Evolutionary conservation across 176 grass and related monocot species (phyloP), one percentile per base, ranked within the genome.

Genomic region (Oryza brachyantha): DNA sequence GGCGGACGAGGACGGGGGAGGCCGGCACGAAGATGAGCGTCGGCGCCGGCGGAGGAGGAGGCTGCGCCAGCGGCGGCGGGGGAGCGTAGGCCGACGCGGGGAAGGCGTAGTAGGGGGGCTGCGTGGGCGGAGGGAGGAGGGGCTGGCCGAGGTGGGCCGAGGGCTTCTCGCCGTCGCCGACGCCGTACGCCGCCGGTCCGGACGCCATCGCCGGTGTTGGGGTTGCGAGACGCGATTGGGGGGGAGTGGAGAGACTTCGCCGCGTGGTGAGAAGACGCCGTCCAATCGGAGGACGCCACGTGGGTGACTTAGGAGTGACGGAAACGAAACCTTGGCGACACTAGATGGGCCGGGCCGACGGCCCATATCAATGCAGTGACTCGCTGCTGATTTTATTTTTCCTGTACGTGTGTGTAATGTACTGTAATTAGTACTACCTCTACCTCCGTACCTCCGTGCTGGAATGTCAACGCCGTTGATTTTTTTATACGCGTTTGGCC

Each of bases 21-120:
- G 41, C 36, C 1, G 24, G 50, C 13, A 81, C 24, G 19, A 76
- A 46, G 2, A 83, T 28, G 73, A 72, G 40, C 6, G 74, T 35
- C 3, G 84, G 46, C 3, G 77, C n/a, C n/a, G n/a, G n/a, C n/a
- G n/a, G n/a, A n/a, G n/a, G n/a, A n/a, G n/a, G 76, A 0, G 84
- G 74, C 0, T 36, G 73, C 4, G 74, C 16, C 5, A 29, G 76
- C 2, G n/a, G 75, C 0, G 12, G 36, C 0, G 60, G 2, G 4
- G 37, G 9, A 16, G 68, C 48, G 69, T 83, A 88, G 39, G 65
- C 7, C 57, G 85, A 41, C 34, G 75, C 69, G 0, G 86, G 86
- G 29, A 78, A 88, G 61, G 86, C 81, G 75, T 79, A 83, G 75
- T 83, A 83, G 29, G 81, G 86, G 24, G 68, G 69, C 2, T 74